A percentile compares a stretch with the other conserved stretches of the same genome.
Evolutionary conservation across 495 filamentous ascomycete genomes (phyloP).

Genomic region (Hypoxylon cercidicola): DNA sequence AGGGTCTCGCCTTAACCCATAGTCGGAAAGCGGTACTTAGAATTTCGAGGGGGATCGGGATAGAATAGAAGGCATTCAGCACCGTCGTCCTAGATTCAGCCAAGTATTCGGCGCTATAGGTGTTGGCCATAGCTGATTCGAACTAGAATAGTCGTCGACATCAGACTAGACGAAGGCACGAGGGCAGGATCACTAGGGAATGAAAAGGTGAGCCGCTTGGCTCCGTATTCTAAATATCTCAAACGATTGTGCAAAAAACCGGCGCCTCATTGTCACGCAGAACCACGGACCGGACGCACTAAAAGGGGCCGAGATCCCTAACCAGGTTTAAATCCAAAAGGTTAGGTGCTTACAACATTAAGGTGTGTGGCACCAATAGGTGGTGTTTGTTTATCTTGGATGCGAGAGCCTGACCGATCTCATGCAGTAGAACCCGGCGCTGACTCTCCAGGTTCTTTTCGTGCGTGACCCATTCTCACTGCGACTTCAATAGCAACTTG

Average conservation of each 20-base stretch:
- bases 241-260: neutral
- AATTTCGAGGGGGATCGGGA: conserved; percentile 44
- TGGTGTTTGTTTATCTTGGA: conserved; percentile 10
- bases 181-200: conserved; percentile 1
- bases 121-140: conserved; percentile 27
- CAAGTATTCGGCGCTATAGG: conserved; percentile 36
- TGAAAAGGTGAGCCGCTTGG: neutral
- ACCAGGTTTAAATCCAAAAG: conserved; percentile 3
- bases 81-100: conserved; percentile 39
- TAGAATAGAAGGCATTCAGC: conserved; percentile 34
- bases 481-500: conserved; percentile 3
- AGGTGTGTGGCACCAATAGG: conserved; percentile 4
- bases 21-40: conserved; percentile 37
- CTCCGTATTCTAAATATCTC: conserved; percentile 6
- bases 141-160: conserved; percentile 6
- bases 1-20: conserved; percentile 33
- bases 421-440: conserved; percentile 19
- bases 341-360: conserved; percentile 6
- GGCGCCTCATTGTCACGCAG: conserved; percentile 2
- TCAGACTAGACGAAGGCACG: neutral
- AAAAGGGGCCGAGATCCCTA: neutral
- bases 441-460: conserved; percentile 14
- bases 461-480: conserved; percentile 4
- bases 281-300: neutral
- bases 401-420: conserved; percentile 12